Percentiles rank a stretch among this genome's conserved stretches.
Evolutionary conservation across 768 basidiomycete genomes (phyloP).

Genomic region (Gymnopilus junonius): DNA sequence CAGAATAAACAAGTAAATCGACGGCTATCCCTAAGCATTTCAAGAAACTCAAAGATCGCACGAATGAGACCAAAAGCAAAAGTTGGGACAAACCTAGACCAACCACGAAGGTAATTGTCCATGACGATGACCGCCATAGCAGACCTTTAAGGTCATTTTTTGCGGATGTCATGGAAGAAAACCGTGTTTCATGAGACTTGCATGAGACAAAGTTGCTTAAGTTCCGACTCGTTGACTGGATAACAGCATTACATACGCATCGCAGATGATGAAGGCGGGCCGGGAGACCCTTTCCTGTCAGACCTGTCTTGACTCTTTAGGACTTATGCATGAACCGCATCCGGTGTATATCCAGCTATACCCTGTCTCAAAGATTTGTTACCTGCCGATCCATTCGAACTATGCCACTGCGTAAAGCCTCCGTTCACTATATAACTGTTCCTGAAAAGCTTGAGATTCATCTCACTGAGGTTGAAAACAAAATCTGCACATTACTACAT

Average conservation of each 20-base stretch:
- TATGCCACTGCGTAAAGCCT: slow-evolving; percentile 21
- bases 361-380: not conserved
- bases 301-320: too few species aligned
- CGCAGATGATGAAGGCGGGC: not conserved
- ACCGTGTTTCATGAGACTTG: not conserved
- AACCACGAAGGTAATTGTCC: slow-evolving; percentile 59
- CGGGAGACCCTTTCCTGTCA: not conserved
- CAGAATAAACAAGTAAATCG: slow-evolving; percentile 63
- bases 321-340: not conserved
- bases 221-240: too few species aligned
- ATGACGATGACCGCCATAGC: slow-evolving; percentile 60
- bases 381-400: not conserved
- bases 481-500: slow-evolving; percentile 79
- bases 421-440: slow-evolving; percentile 17
- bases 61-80: not conserved
- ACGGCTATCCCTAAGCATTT: slow-evolving; percentile 43
- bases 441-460: slow-evolving; percentile 44
- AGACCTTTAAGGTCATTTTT: slow-evolving; percentile 44
- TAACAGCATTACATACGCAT: not conserved
- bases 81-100: slow-evolving; percentile 44
- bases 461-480: slow-evolving; percentile 70
- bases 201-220: too few species aligned
- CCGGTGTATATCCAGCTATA: not conserved
- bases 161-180: not conserved
- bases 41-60: not conserved